A percentile compares a stretch with the other conserved stretches of the same genome.
Evolutionary conservation across 495 filamentous ascomycete genomes (phyloP).

Genomic region (Evernia prunastri): DNA sequence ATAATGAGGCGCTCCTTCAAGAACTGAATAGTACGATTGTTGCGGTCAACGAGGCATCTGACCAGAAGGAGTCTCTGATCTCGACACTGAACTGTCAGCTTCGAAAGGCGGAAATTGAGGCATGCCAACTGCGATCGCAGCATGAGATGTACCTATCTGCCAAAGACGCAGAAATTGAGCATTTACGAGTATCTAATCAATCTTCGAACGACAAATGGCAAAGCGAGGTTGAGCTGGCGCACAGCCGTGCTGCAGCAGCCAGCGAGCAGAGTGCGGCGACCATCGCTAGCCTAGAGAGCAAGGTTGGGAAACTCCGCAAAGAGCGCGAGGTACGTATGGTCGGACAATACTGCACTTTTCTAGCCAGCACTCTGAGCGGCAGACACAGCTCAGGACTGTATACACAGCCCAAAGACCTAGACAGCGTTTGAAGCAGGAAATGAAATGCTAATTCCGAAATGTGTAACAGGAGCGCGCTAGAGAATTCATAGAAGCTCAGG

Average conservation of each 20-base stretch:
- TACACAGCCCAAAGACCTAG: neutral
- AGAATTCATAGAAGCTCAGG: slow-evolving; percentile 45
- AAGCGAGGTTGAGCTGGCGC: slow-evolving; percentile 1
- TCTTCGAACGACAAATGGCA: slow-evolving; percentile 14
- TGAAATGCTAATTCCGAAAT: slow-evolving; percentile 1
- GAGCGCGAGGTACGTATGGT: slow-evolving; percentile 7
- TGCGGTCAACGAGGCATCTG: slow-evolving; percentile 2
- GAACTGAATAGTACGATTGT: neutral
- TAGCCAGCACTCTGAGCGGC: neutral
- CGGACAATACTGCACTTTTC: neutral
- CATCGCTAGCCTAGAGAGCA: slow-evolving; percentile 1
- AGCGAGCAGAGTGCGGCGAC: slow-evolving; percentile 1
- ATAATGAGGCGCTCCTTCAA: neutral
- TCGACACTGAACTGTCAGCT: slow-evolving; percentile 9
- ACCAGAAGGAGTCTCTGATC: slow-evolving; percentile 5
- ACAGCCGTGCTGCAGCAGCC: neutral
- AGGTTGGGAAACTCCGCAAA: slow-evolving; percentile 8
- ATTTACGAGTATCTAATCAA: neutral
- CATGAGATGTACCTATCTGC: neutral
- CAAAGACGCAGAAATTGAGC: slow-evolving; percentile 12
- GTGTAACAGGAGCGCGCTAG: slow-evolving; percentile 41
- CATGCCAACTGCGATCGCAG: slow-evolving; percentile 1
- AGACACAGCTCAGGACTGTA: neutral
- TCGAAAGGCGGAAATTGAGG: slow-evolving; percentile 3
- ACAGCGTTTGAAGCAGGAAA: neutral